phyloP scores from a whole-genome alignment of 1,284 basidiomycete species.

The Ceratobasidium sp. region DNA sequence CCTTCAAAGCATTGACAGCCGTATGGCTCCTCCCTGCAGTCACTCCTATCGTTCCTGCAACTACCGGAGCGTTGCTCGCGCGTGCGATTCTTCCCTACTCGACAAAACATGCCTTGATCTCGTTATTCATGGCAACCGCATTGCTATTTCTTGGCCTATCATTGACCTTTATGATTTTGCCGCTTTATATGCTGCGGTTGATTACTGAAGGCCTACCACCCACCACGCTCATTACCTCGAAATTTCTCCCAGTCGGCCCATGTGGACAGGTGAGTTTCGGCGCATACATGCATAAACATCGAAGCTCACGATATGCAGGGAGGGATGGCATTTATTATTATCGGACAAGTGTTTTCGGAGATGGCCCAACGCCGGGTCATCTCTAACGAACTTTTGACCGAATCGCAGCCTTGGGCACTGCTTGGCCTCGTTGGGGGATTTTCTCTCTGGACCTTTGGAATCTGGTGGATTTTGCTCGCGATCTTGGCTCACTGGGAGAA shows the following conservation, averaged over 20 bases:
- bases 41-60: conserved; percentile 25
- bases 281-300: neutral
- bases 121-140: neutral
- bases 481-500: conserved; percentile 6
- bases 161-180: conserved; percentile 20
- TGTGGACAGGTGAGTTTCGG: conserved; percentile 14
- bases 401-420: conserved; percentile 1
- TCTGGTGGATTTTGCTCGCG: conserved; percentile 27
- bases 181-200: conserved; percentile 21
- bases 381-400: neutral
- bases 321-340: conserved; percentile 10
- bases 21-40: conserved; percentile 19
- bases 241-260: conserved; percentile 30
- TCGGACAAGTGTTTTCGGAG: conserved; percentile 8
- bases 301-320: neutral
- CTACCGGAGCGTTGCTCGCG: conserved; percentile 15
- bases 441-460: conserved; percentile 23
- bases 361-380: neutral
- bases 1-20: conserved; percentile 5
- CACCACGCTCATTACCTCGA: conserved; percentile 20
- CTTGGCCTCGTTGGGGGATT: neutral
- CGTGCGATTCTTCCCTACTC: conserved; percentile 11
- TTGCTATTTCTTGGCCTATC: conserved; percentile 20
- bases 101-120: neutral
- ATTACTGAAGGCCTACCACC: conserved; percentile 26